Base-by-base conservation (phyloP, 2,329 filamentous ascomycete genomes). In the Monilinia aucupariae region DNA sequence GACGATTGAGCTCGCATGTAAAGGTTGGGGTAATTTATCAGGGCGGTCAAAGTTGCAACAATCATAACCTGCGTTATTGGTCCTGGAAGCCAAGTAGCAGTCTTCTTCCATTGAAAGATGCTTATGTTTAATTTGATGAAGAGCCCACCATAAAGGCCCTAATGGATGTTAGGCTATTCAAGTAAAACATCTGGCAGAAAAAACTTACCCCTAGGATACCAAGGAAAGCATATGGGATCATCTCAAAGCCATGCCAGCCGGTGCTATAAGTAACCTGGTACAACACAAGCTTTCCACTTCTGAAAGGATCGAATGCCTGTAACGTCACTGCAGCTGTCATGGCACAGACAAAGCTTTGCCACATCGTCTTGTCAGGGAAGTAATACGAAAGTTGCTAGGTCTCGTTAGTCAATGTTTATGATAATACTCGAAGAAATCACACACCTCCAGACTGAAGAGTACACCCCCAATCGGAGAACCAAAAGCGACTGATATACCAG, bases 351-450 rank as follows among this genome's bases (percentile, higher is more conserved):
- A 99, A 99, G 71, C 92, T 96, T 75, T 97, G 94, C 94, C 94
- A 99, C 94, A 99, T 97, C 12, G 94, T 97, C 76, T 97, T 97
- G 77, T 97, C 93, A 0, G 94, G 93, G 70, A 97, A 97, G 76
- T 97, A 97, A 75, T 97, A 97, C 0, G 92, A 96, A 3, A 97
- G 80, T 82, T 96, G 91, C 84, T 90, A n/a, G 6, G 20, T 41
- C n/a, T 17, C 13, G 39, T 69, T 45, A 69, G 64, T 32, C 54
- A n/a, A 25, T 27, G 49, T 62, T 52, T 20, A 62, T 49, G 1
- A 48, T 30, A 63, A 32, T 41, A 49, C 1, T 47, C 1, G 6
- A 27, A 39, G 13, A 0, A 30, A 22, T 30, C 50, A 62, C 74
- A 68, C 77, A 88, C 86, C 78, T 96, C 93, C n/a, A 97, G 83